phyloP scores from a whole-genome alignment of 192 early-diverging fungal species.

The Ambispora gerdemannii region DNA sequence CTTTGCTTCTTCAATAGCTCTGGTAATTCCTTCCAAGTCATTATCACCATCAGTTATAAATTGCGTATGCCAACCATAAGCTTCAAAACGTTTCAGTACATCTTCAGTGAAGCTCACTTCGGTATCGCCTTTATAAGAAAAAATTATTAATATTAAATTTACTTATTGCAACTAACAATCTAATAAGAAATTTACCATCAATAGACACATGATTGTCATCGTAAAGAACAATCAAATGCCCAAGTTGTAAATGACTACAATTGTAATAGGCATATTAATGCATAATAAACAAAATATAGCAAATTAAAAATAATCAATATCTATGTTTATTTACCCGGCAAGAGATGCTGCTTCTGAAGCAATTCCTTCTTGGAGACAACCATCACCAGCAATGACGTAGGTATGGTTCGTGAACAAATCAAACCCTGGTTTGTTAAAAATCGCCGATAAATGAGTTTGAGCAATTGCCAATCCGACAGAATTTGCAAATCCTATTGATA shows the following conservation, averaged over 20 bases:
- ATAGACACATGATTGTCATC: slow-evolving; percentile 97
- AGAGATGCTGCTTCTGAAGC: slow-evolving; percentile 86
- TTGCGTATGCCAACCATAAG: slow-evolving; percentile 93
- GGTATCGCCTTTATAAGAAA: slow-evolving; percentile 53
- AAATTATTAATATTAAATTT: background rate
- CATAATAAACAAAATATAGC: background rate
- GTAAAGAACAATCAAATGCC: slow-evolving; percentile 92
- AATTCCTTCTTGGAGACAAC: slow-evolving; percentile 98
- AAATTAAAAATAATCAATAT: background rate
- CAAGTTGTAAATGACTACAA: slow-evolving; percentile 76
- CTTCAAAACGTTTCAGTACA: slow-evolving; percentile 78
- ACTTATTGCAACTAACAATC: background rate
- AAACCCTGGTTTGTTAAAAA: slow-evolving; percentile 88
- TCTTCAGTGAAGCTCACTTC: slow-evolving; percentile 89
- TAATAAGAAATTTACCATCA: slow-evolving; percentile 56
- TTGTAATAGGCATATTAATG: slow-evolving; percentile 16
- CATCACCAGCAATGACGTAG: slow-evolving; percentile 85
- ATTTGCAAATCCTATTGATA: slow-evolving; percentile 64
- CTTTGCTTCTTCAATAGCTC: slow-evolving; percentile 80
- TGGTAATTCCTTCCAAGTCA: slow-evolving; percentile 66
- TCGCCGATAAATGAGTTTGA: slow-evolving; percentile 82
- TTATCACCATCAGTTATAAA: slow-evolving; percentile 75
- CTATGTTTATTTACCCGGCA: slow-evolving; percentile 64
- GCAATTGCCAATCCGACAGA: slow-evolving; percentile 92
- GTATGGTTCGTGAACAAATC: slow-evolving; percentile 84